Percentiles rank a stretch among this genome's conserved stretches.
Conservation (phyloP, 805 yeast genomes). For the Candida saitoana region DNA sequence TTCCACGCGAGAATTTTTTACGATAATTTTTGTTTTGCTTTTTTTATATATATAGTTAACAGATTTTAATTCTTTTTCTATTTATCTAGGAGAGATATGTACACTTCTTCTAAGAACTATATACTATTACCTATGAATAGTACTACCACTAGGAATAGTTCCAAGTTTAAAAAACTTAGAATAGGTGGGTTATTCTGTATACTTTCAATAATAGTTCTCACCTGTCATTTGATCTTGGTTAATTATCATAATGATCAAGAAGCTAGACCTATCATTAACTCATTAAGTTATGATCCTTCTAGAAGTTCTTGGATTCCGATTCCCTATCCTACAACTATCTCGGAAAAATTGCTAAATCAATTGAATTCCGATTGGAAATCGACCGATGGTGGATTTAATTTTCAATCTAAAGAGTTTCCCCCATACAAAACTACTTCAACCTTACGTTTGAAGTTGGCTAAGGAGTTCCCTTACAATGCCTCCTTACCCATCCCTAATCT, state of each 20-base stretch:
- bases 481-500: slow-evolving; percentile 64
- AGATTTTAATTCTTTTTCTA: background rate
- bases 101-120: background rate
- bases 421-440: slow-evolving; percentile 62
- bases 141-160: background rate
- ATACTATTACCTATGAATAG: background rate
- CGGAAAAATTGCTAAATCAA: slow-evolving; percentile 5
- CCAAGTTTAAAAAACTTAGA: background rate
- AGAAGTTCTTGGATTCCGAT: slow-evolving; percentile 1
- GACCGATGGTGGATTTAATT: slow-evolving; percentile 27
- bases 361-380: slow-evolving; percentile 27
- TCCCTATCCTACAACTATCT: background rate
- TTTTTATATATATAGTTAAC: no score
- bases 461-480: slow-evolving; percentile 64
- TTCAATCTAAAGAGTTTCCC: slow-evolving; percentile 26
- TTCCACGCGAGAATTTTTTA: no score
- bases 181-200: background rate
- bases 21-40: no score
- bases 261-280: background rate
- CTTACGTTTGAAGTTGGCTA: slow-evolving; percentile 62
- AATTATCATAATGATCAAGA: background rate
- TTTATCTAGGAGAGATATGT: background rate
- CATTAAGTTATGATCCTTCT: background rate
- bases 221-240: background rate
- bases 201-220: background rate